A percentile compares a stretch with the other conserved stretches of the same genome.
These are phyloP conservation scores for Chlorella sp. DNA, from an alignment of 139 green algal genomes.

Conservation along the genomic window DNA sequence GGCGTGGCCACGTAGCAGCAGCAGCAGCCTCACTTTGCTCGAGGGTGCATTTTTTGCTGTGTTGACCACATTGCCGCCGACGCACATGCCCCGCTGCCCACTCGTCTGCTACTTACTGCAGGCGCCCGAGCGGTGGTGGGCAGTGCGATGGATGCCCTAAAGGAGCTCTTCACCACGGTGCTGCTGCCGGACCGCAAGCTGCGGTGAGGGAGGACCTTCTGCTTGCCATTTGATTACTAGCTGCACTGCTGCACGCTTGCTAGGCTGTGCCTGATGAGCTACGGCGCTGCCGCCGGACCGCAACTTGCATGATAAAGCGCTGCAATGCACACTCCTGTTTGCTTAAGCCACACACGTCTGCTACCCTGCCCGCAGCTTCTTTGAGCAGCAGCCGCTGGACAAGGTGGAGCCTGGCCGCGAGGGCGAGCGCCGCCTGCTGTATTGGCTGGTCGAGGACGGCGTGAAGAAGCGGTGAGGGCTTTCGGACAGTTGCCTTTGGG, in stretches of 20 bases:
- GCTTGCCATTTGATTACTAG: no score
- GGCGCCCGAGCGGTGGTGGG: constrained; percentile 57
- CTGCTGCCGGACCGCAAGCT: constrained; percentile 94
- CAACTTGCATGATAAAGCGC: no score
- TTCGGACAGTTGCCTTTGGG: no score
- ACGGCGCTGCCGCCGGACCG: not conserved
- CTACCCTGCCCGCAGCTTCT: constrained; percentile 32
- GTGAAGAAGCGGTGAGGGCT: constrained; percentile 79
- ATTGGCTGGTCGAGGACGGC: constrained; percentile 85
- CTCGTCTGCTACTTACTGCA: not conserved
- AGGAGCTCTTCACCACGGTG: constrained; percentile 79
- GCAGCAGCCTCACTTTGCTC: not conserved
- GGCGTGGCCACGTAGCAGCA: not conserved
- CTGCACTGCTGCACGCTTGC: no score
- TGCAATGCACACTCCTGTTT: no score
- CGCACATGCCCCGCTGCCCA: not conserved
- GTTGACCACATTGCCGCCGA: no score
- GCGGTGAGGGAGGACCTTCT: constrained; percentile 28
- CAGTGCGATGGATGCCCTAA: constrained; percentile 72
- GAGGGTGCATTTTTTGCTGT: no score
- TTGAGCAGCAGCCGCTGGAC: constrained; percentile 62
- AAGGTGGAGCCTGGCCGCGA: constrained; percentile 55
- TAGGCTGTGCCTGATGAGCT: not conserved
- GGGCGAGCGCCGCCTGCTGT: constrained; percentile 71
- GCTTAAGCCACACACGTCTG: no score